Percentiles rank a stretch among this genome's conserved stretches.
phyloP scores from a whole-genome alignment of 768 basidiomycete genomes.

The Pulveroboletus frians region DNA sequence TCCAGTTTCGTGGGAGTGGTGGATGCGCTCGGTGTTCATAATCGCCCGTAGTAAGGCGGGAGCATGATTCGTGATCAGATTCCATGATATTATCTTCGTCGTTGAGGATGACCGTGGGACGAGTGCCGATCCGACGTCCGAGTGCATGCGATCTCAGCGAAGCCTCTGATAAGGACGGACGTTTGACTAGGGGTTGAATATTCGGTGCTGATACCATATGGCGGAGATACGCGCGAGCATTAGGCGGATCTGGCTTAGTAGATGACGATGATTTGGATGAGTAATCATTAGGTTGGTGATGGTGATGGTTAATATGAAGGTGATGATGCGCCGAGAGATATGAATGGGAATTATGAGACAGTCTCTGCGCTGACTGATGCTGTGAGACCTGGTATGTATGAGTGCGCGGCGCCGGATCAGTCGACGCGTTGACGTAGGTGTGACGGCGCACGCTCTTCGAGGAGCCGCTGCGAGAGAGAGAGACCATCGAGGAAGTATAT shows the following conservation, averaged over 20 bases:
- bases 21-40: slow-evolving; percentile 34
- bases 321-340: slow-evolving; percentile 15
- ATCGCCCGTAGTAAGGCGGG: slow-evolving; percentile 30
- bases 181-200: slow-evolving; percentile 35
- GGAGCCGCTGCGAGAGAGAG: slow-evolving; percentile 19
- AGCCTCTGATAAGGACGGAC: slow-evolving; percentile 28
- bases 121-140: slow-evolving; percentile 27
- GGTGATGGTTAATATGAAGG: slow-evolving; percentile 19
- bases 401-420: slow-evolving; percentile 6
- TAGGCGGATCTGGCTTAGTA: slow-evolving; percentile 31
- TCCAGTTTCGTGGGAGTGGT: slow-evolving; percentile 66
- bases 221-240: slow-evolving; percentile 64
- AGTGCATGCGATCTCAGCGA: slow-evolving; percentile 32
- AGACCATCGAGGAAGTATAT: slow-evolving; percentile 12
- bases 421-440: slow-evolving; percentile 8
- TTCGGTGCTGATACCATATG: slow-evolving; percentile 65
- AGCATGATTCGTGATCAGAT: slow-evolving; percentile 14
- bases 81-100: slow-evolving; percentile 26
- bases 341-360: slow-evolving; percentile 21
- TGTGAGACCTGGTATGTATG: slow-evolving; percentile 11
- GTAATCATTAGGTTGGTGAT: slow-evolving; percentile 21
- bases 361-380: slow-evolving; percentile 24
- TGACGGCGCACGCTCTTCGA: slow-evolving; percentile 18
- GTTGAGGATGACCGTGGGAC: slow-evolving; percentile 30
- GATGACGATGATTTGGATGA: slow-evolving; percentile 20